Evolutionary conservation across 2,329 filamentous ascomycete genomes (phyloP), one percentile per base, ranked within the genome.

Genomic region (Pyricularia pennisetigena): DNA sequence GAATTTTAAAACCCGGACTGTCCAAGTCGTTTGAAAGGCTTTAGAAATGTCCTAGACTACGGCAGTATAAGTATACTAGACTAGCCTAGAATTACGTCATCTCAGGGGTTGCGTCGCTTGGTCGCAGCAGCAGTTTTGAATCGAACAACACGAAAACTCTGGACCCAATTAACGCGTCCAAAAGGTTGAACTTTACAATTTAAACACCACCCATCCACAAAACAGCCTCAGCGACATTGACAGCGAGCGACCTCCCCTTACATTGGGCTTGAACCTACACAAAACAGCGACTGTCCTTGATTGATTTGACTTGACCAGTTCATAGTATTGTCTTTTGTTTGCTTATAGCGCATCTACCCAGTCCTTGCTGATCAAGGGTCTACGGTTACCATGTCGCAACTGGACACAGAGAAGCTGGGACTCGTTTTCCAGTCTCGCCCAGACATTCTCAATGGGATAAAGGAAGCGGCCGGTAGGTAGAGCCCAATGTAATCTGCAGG

Each of bases 381-480:
- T 12, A 62, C 59, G 24, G 23, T 28, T 10, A 62, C 23, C 59
- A 62, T 62, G 59, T 62, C 59, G 59, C 35, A 83, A 82, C 82
- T 88, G 61, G 84, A 87, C 72, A 76, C 75, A 69, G 76, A 85
- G 74, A 82, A 78, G 73, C 78, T 88, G 68, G 78, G 77, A 69
- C 77, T 79, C 68, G 81, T 87, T 71, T 88, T 89, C 74, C 77
- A 82, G 68, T 79, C 83, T 57, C 80, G 85, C 65, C 84, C 85
- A 7, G 85, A 88, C 71, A 83, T 88, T 69, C 73, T 88, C 23
- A 75, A 81, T 14, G 80, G 79, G 68, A 87, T 89, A 72, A 77
- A 81, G 69, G 76, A 79, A 71, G 82, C 82, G 69, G 84, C 85
- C 29, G 84, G 85, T 86, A 78, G 70, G 79, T 62, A 26, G 23